Evolutionary conservation across 1,284 basidiomycete genomes (phyloP), one percentile per base, ranked within the genome.

Genomic region (Wolfiporia cocos): DNA sequence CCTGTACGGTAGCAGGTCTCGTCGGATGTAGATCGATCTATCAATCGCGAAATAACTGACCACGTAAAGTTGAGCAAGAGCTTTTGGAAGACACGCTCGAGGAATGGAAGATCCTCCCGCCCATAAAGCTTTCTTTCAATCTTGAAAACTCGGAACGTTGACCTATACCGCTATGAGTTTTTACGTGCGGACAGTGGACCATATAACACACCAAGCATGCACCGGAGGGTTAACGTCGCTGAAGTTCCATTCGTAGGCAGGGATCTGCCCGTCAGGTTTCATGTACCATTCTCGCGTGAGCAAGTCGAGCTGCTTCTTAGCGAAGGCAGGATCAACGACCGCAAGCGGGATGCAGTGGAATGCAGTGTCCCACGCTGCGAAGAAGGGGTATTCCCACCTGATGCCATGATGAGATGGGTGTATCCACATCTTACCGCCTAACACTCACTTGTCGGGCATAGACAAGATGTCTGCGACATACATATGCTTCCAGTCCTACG

Each of bases 231-330:
- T 96, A 51, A 97, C 92, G 59, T 97, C 94, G 43, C 84, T 80
- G 56, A 96, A 98, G 64, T 98, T 98, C 95, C 95, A 99, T 63
- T 99, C 95, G 63, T 99, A 99, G 0, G 95, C 95, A 4, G 95
- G 95, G 38, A 99, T 85, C 53, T 95, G 93, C 31, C 95, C 95
- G 61, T 98, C 95, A 1, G 95, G 95, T 65, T 96, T 96, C 86
- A 90, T 88, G 68, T 99, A 99, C 95, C 95, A 99, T 64, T 99
- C 95, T 44, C 95, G 78, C 2, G 95, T 98, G 57, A 99, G 78
- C 44, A 98, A 64, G 61, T 97, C 93, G 30, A 99, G 76, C 64
- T 99, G 95, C 64, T 95, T 95, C 74, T 99, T 99, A 26, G 95
- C 94, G 56, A 96, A 98, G 0, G 81, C 71, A 2, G 95, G 88